Evolutionary conservation across 2,329 filamentous ascomycete species (phyloP), one percentile per base, ranked within the genome.

Genomic region (Ascochyta rabiei): DNA sequence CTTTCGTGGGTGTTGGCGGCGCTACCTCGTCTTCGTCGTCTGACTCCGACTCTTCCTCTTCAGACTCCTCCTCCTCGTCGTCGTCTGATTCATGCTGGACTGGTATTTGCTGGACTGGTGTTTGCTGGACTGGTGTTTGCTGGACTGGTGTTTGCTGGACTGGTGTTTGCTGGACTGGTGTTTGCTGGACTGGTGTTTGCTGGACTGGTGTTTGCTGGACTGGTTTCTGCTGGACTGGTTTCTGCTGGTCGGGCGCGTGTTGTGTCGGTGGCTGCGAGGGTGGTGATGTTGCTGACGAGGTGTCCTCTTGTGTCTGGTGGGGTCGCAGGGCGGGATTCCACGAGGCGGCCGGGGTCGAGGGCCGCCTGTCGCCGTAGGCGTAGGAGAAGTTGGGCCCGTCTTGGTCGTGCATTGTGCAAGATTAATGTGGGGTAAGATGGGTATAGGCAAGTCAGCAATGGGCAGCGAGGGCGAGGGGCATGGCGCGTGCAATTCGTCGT

Each of bases 291-390:
- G 62, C 48, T 30, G 59, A 41, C 39, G 43, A 15, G 43, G 24
- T 53, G 24, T 49, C 41, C 24, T 63, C 52, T 31, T 69, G 37
- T 15, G 53, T 18, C 19, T 56, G 53, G 45, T 48, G 45, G 28
- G 79, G 77, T 66, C 81, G 75, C 56, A 82, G 70, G 18, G 83
- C 82, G 39, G 83, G 82, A 75, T 86, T 82, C 84, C 83, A 85
- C 18, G 79, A 78, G 48, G 77, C 48, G 13, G 60, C 49, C 3
- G 62, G 52, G 26, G 62, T 47, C 16, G 66, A 50, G 45, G 64
- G 56, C 21, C 52, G 52, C 16, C 60, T 56, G 53, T 64, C 67
- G 37, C 61, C 62, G 61, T 69, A 75, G 43, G 76, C 76, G 66
- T 74, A 74, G 43, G 74, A 73, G 61, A 75, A 77, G 63, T 77